These are phyloP conservation scores for Apodospora peruviana DNA, from an alignment of 495 filamentous ascomycete species.

Conservation along the genomic window DNA sequence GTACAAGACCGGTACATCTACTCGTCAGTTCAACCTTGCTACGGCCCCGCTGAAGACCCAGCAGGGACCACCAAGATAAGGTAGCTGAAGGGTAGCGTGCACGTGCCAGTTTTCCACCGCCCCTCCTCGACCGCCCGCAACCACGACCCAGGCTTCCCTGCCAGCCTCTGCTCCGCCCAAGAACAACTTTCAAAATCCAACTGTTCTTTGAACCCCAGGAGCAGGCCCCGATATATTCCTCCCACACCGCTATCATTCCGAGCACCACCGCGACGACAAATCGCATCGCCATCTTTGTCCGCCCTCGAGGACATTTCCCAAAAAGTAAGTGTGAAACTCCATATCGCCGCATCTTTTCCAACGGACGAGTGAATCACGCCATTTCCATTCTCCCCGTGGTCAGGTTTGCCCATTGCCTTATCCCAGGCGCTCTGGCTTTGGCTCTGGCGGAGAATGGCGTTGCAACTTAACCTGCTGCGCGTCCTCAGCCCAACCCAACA, in stretches of 20 bases:
- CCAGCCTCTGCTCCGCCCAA: slow-evolving; percentile 22
- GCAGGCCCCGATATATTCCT: slow-evolving; percentile 24
- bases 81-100: slow-evolving; percentile 18
- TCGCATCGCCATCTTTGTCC: slow-evolving; percentile 24
- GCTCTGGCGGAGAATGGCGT: not conserved
- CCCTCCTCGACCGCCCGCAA: slow-evolving; percentile 3
- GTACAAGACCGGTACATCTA: slow-evolving; percentile 9
- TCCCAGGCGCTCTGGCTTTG: not conserved
- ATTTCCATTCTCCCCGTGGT: slow-evolving; percentile 4
- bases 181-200: slow-evolving; percentile 37
- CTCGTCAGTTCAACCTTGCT: slow-evolving; percentile 1
- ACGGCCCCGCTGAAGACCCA: not conserved
- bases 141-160: slow-evolving; percentile 6
- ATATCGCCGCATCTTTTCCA: not conserved
- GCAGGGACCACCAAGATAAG: slow-evolving; percentile 14
- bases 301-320: slow-evolving; percentile 12
- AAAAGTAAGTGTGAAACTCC: slow-evolving; percentile 24
- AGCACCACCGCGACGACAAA: slow-evolving; percentile 21
- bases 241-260: slow-evolving; percentile 31
- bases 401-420: not conserved
- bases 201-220: slow-evolving; percentile 5
- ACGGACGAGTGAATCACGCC: slow-evolving; percentile 10
- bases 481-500: not conserved
- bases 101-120: slow-evolving; percentile 6
- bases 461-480: not conserved